Percentiles rank a stretch among this genome's conserved stretches.
phyloP scores from a whole-genome alignment of 345 rosid genomes.

The Eucalyptus albens region DNA sequence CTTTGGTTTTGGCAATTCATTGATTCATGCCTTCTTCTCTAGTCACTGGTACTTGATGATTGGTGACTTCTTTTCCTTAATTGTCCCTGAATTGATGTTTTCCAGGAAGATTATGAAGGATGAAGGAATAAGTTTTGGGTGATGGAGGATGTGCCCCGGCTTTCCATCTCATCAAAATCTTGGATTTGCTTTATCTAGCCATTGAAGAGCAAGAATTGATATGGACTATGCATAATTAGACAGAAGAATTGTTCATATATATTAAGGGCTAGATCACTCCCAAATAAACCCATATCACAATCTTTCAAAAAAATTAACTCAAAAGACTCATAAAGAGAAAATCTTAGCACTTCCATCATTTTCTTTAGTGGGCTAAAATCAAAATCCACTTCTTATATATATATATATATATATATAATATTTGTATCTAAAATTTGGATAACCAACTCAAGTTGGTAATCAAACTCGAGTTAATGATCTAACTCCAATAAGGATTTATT shows the following conservation, averaged over 20 bases:
- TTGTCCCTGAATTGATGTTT: too few species aligned
- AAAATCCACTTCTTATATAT: background rate
- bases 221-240: background rate
- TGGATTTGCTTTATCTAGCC: background rate
- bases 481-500: background rate
- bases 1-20: background rate
- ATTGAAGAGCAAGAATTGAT: background rate
- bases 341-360: background rate
- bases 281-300: background rate
- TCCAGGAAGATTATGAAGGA: too few species aligned
- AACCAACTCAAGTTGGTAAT: background rate
- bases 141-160: background rate
- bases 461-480: background rate
- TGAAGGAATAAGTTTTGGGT: too few species aligned
- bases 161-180: too few species aligned
- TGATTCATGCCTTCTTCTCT: background rate
- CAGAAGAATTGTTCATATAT: background rate
- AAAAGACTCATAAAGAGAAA: background rate
- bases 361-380: background rate
- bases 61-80: too few species aligned
- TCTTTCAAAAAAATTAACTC: rapidly evolving
- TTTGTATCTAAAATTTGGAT: background rate
- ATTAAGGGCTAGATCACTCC: background rate
- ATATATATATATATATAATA: background rate
- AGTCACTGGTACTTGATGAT: background rate